Conservation (phyloP, 1,139 yeast genomes). For the Protomyces pachydermus region DNA sequence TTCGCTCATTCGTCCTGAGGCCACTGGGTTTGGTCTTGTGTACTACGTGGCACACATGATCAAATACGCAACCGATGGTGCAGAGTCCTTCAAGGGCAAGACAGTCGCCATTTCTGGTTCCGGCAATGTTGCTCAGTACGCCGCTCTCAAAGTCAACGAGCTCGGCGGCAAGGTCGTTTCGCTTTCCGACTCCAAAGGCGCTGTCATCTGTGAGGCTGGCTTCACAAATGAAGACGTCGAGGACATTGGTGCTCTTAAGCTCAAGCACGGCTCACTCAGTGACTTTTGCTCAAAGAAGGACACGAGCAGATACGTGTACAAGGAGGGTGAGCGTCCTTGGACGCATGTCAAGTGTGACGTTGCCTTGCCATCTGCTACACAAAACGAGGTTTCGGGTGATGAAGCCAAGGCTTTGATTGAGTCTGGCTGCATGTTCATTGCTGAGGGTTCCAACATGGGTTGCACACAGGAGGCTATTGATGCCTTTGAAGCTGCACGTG, state of each 20-base stretch:
- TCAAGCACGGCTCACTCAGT: conserved; percentile 70
- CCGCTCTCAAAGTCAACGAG: conserved; percentile 95
- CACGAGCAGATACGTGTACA: conserved; percentile 52
- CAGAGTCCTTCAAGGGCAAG: conserved; percentile 85
- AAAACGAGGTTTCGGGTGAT: conserved; percentile 93
- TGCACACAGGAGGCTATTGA: conserved; percentile 95
- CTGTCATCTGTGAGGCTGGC: conserved; percentile 64
- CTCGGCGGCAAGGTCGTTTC: conserved; percentile 94
- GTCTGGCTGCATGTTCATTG: conserved; percentile 86
- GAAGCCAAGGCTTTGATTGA: conserved; percentile 93
- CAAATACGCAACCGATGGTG: conserved; percentile 83
- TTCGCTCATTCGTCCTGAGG: conserved; percentile 97
- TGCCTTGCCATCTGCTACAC: conserved; percentile 97
- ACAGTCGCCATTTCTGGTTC: conserved; percentile 95
- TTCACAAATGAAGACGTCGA: conserved; percentile 75
- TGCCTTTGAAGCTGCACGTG: conserved; percentile 65
- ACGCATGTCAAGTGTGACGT: conserved; percentile 81
- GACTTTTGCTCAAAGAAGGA: conserved; percentile 47
- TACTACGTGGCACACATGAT: conserved; percentile 98
- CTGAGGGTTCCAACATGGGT: conserved; percentile 99
- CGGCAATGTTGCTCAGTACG: conserved; percentile 98
- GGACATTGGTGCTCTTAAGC: conserved; percentile 74
- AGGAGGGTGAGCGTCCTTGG: conserved; percentile 97
- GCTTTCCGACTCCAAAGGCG: conserved; percentile 89
- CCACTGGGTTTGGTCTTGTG: conserved; percentile 96